Evolutionary conservation across 169 alveolate genomes (phyloP).

Genomic region (Toxoplasma gondii): DNA sequence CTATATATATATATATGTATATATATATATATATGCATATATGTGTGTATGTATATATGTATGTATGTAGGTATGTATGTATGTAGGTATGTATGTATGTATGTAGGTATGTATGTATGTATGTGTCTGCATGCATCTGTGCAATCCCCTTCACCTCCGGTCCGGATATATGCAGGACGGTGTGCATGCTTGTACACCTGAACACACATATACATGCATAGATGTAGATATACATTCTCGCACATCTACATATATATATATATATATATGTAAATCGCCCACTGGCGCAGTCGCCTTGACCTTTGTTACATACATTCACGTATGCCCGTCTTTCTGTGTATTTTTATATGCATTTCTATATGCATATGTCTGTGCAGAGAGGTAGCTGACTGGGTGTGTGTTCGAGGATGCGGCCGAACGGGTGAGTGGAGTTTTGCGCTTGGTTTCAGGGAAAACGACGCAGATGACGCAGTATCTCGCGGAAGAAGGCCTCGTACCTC

Average conservation of each 20-base stretch:
- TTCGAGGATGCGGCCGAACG: too few relatives aligned
- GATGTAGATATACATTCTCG: background rate
- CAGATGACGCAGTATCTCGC: slow-evolving; percentile 79
- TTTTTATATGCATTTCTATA: background rate
- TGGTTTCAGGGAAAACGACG: slow-evolving; percentile 87
- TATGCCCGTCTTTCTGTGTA: background rate
- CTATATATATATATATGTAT: background rate
- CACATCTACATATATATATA: background rate
- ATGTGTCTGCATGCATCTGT: background rate
- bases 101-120: background rate
- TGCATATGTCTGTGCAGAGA: background rate
- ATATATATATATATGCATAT: background rate
- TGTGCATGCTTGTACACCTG: too few relatives aligned
- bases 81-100: background rate
- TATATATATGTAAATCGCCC: background rate
- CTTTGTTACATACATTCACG: background rate
- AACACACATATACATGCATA: background rate
- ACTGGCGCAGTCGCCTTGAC: background rate
- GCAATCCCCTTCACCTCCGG: background rate
- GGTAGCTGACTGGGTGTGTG: background rate
- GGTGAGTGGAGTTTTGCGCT: background rate
- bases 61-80: background rate
- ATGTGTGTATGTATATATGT: background rate
- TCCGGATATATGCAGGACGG: slow-evolving; percentile 2
- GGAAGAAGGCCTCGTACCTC: slow-evolving; percentile 71